phyloP scores from a whole-genome alignment of 768 basidiomycete genomes.

The Amanita pallidorosea region DNA sequence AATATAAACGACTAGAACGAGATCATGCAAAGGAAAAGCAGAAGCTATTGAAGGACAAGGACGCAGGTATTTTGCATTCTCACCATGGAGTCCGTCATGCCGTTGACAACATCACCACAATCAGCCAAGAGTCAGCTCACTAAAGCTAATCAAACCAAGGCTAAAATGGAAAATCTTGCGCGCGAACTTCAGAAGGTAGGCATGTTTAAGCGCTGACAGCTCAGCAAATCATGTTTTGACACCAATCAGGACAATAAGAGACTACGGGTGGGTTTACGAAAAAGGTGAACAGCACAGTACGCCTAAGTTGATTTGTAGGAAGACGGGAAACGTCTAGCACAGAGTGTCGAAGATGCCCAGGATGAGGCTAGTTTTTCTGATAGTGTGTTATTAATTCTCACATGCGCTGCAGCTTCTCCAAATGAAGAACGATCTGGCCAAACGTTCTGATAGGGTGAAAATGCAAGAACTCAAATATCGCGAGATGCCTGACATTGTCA shows the following conservation, averaged over 20 bases:
- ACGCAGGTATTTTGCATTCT: conserved; percentile 49
- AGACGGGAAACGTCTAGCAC: conserved; percentile 71
- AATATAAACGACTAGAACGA: conserved; percentile 76
- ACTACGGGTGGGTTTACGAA: conserved; percentile 52
- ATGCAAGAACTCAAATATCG: conserved; percentile 72
- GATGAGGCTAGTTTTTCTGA: conserved; percentile 49
- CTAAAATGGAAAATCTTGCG: conserved; percentile 84
- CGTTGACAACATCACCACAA: conserved; percentile 3
- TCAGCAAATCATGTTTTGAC: not conserved
- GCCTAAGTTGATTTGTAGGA: conserved; percentile 38
- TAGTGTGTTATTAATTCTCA: conserved; percentile 3
- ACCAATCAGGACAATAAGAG: conserved; percentile 72
- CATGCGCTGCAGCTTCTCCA: conserved; percentile 44
- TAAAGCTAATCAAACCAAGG: conserved; percentile 82
- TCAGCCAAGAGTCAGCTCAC: conserved; percentile 79
- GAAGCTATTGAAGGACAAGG: conserved; percentile 85
- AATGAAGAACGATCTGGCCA: conserved; percentile 77
- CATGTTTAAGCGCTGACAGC: conserved; percentile 2
- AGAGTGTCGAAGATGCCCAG: conserved; percentile 78
- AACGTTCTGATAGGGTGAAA: conserved; percentile 70
- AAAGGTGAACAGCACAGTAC: not conserved
- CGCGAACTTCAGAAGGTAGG: conserved; percentile 81
- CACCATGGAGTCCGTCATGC: conserved; percentile 3
- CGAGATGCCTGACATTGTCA: conserved; percentile 82
- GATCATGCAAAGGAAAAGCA: conserved; percentile 90